Evolutionary conservation across 2,329 filamentous ascomycete genomes (phyloP), one percentile per base, ranked within the genome.

Genomic region (Penicillium sp.): DNA sequence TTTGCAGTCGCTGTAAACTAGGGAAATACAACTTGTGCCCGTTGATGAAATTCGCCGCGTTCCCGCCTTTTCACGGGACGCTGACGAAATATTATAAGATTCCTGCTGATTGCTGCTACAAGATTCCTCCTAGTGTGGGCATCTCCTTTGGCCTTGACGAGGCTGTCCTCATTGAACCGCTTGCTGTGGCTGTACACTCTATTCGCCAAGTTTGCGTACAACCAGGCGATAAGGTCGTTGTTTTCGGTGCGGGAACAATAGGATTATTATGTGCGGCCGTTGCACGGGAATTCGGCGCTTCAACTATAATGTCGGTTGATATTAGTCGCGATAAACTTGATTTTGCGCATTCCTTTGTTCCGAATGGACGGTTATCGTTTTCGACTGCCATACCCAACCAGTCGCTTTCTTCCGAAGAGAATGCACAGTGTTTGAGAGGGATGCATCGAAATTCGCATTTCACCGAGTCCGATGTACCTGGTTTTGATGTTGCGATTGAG

Each of bases 161-260:
- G 39, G 62, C 76, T 0, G 75, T 75, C 0, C 68, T 83, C 5
- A 72, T 82, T 10, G 81, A 82, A 67, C 80, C 81, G 7, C 66
- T 82, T 10, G 73, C 74, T 16, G 78, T 81, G 3, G 80, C 79
- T 3, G 72, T 82, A 1, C 78, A 81, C 27, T 72, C 74, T 0
- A 72, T 79, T 8, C 69, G 79, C 21, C 70, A 74, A 6, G 72
- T 74, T 1, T 72, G 68, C 1, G 58, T 81, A 2, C 65, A 67
- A 22, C 65, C 78, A 0, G 79, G 79, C 0, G 68, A 79, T 49
- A 65, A 69, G 10, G 60, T 78, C 5, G 44, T 88, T n/a, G 81
- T 89, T 27, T 81, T 87, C n/a, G 86, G 86, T 16, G 84, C 85
- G 11, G 86, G 86, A 16, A 83, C 86, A 1, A 82, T 89, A 29